Evolutionary conservation across 148 eudicot species (phyloP), one percentile per base, ranked within the genome.

Genomic region (Tetragonia tetragonoides): DNA sequence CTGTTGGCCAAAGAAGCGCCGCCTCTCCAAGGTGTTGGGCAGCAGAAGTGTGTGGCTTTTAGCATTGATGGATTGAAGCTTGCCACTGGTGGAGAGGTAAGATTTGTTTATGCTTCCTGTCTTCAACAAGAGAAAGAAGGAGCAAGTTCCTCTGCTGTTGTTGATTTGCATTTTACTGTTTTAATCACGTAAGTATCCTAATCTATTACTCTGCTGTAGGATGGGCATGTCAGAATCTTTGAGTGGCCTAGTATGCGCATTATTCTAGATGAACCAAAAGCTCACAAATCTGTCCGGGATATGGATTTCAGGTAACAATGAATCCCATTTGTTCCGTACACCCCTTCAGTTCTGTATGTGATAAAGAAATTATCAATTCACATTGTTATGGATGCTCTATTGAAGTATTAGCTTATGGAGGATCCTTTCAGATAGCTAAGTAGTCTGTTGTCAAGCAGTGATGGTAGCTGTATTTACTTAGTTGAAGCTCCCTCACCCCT

Each of bases 161-260:
- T 20, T 39, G n/a, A 39, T 67, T 67, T 17, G 21, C 11, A 37
- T 40, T 71, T 38, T 39, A 34, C 37, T 60, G 42, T 23, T 79
- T 66, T 37, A 53, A 42, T 60, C 14, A 39, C 53, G 69, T 16
- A 3, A 67, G 64, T 66, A 40, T 75, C 57, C 53, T 84, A 73
- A 80, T 75, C 66, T 72, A 10, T 81, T 74, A 23, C 77, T 57
- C 39, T 72, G 61, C 18, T 78, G 51, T 77, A 95, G 99, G 93
- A 95, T 78, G 99, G 99, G 69, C 88, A 82, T 87, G 93, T 95
- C 80, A 90, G 97, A 83, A 89, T 95, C 68, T 89, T 93, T 76
- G 99, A 95, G 82, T 95, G 99, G 99, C 99, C 99, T 79, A 91
- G 85, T 88, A 85, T 95, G 90, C 86, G 84, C 39, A 63, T 88